These are phyloP conservation scores for Raphidocelis subcapitata DNA, from an alignment of 139 green algal genomes.

Conservation along the genomic window DNA sequence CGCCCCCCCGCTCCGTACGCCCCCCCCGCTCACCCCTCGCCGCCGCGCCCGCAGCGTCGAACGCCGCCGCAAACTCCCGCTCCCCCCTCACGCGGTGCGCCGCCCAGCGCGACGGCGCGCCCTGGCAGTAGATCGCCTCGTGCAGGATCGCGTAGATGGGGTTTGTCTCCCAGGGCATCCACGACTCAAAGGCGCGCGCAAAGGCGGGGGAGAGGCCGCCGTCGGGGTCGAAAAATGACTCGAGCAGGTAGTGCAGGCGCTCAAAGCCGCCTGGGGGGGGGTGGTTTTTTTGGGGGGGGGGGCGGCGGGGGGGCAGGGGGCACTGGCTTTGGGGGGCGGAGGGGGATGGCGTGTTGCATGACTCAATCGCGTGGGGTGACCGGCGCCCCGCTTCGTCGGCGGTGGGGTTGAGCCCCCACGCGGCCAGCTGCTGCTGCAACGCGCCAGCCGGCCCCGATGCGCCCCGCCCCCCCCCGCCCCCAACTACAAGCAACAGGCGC, in stretches of 20 bases:
- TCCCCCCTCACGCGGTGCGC: conserved; percentile 64
- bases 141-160: conserved; percentile 94
- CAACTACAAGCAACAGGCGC: background rate
- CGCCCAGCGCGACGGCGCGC: conserved; percentile 61
- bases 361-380: no score
- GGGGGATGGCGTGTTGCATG: no score
- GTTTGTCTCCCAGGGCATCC: conserved; percentile 87
- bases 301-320: no score
- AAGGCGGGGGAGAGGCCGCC: background rate
- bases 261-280: background rate
- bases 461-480: background rate
- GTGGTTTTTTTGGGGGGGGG: no score
- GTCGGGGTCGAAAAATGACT: background rate
- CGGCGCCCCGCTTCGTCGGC: no score
- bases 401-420: no score
- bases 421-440: no score
- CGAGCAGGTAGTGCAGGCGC: no score
- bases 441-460: no score
- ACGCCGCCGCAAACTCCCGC: conserved; percentile 46
- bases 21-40: conserved; percentile 27
- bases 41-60: conserved; percentile 65
- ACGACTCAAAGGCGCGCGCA: conserved; percentile 60
- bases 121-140: conserved; percentile 95
- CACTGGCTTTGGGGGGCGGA: no score
- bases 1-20: no score